These are phyloP conservation scores for Picochlorum costavermella DNA, from an alignment of 139 green algal species.

Conservation along the genomic window DNA sequence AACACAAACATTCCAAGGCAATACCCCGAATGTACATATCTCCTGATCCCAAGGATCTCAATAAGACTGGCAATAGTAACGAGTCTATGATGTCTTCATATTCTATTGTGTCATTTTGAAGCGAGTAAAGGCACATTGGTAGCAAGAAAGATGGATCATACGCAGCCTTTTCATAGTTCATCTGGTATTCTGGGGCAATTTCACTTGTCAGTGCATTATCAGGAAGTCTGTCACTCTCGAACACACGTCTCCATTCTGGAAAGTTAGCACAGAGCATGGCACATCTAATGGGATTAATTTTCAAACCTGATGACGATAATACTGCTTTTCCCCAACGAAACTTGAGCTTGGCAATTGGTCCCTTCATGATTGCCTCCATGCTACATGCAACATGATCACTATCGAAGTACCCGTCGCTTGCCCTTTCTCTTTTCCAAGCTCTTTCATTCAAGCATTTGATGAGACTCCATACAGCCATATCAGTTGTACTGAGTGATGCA, in stretches of 20 bases:
- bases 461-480: conserved; percentile 42
- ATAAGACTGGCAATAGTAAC: conserved; percentile 41
- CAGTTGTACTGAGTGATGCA: conserved; percentile 28
- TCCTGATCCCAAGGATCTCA: conserved; percentile 33
- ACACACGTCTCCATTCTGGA: conserved; percentile 32
- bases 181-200: neutral
- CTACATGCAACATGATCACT: too few relatives aligned
- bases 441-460: conserved; percentile 39
- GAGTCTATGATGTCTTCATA: conserved; percentile 16
- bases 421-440: conserved; percentile 1
- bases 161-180: conserved; percentile 13
- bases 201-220: neutral
- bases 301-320: neutral
- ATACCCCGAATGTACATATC: conserved; percentile 29
- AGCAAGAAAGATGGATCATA: conserved; percentile 54
- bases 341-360: too few relatives aligned
- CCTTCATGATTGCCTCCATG: too few relatives aligned
- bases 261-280: conserved; percentile 36
- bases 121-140: conserved; percentile 25
- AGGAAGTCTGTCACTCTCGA: neutral
- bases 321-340: neutral
- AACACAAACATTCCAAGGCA: conserved; percentile 17
- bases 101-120: conserved; percentile 23
- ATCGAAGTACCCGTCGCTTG: too few relatives aligned
- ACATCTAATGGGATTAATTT: conserved; percentile 23